Evolutionary conservation across 1,284 basidiomycete species (phyloP).

Genomic region (Naganishia sp.): DNA sequence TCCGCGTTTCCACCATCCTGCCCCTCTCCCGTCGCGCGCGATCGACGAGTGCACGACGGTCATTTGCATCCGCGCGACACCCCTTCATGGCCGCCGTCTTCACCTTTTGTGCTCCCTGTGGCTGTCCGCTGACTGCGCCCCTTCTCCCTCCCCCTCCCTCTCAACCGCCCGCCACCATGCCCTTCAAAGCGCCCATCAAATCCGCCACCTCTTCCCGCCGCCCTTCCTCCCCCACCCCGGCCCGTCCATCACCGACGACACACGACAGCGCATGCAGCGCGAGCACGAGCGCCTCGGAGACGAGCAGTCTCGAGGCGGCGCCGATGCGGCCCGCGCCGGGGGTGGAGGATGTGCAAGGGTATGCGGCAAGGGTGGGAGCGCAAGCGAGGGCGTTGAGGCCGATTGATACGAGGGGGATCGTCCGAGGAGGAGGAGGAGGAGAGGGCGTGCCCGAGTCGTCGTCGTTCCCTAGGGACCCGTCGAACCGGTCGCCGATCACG

Average conservation of each 20-base stretch:
- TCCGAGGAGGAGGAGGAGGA: neutral
- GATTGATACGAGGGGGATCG: neutral
- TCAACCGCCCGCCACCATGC: conserved; percentile 13
- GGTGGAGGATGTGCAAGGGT: conserved; percentile 34
- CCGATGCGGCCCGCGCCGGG: conserved; percentile 48
- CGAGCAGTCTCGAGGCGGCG: conserved; percentile 49
- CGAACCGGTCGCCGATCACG: conserved; percentile 2
- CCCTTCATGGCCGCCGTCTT: too few species aligned
- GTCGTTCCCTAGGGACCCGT: neutral
- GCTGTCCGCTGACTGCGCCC: neutral
- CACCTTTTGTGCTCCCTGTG: too few species aligned
- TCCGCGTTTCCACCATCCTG: too few species aligned
- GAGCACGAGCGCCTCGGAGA: conserved; percentile 39
- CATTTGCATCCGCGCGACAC: too few species aligned
- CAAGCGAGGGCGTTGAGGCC: neutral
- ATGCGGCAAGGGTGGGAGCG: neutral
- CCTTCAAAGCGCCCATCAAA: conserved; percentile 29
- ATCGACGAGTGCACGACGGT: too few species aligned
- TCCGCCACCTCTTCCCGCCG: conserved; percentile 7
- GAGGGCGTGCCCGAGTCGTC: neutral
- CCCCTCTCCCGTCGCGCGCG: too few species aligned
- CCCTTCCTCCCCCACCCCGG: conserved; percentile 32
- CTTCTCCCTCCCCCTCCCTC: neutral
- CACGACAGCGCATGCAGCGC: conserved; percentile 45
- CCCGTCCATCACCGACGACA: conserved; percentile 46